These are phyloP conservation scores for Fusarium sp. DNA, from an alignment of 2,329 filamentous ascomycete species.

Conservation along the genomic window DNA sequence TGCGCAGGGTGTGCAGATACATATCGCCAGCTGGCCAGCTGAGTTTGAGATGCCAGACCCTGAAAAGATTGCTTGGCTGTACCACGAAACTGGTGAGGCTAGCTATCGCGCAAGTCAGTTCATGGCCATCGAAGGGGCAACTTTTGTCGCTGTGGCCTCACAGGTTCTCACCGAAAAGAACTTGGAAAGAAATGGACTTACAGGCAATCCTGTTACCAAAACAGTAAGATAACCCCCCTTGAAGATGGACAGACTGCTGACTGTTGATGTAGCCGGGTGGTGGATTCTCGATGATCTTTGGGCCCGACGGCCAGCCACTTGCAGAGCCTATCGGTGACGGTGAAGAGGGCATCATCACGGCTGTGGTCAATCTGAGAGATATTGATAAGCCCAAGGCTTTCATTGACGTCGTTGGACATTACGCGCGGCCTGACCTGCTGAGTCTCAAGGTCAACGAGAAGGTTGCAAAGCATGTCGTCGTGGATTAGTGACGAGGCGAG, in stretches of 20 bases:
- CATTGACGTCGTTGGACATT: neutral
- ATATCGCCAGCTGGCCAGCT: neutral
- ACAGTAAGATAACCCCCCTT: neutral
- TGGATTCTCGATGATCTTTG: slow-evolving; percentile 1
- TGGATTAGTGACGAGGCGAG: neutral
- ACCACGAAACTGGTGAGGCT: neutral
- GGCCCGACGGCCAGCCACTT: neutral
- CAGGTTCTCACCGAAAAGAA: neutral
- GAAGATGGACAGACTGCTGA: neutral
- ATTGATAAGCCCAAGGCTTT: neutral
- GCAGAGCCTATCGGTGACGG: neutral
- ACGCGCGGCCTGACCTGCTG: neutral
- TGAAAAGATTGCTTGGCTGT: neutral
- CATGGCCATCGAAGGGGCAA: neutral
- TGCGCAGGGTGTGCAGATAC: neutral
- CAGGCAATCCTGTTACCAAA: neutral
- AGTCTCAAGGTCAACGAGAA: neutral
- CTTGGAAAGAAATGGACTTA: neutral
- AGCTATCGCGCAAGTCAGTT: neutral
- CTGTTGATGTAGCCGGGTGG: neutral
- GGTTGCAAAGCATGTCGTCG: neutral
- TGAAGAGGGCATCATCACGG: neutral
- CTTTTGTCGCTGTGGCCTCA: neutral
- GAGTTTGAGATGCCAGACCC: neutral
- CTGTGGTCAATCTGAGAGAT: neutral